A percentile compares a stretch with the other conserved stretches of the same genome.
Conservation (phyloP, 2,329 filamentous ascomycete species). For the Trichoderma sp. region DNA sequence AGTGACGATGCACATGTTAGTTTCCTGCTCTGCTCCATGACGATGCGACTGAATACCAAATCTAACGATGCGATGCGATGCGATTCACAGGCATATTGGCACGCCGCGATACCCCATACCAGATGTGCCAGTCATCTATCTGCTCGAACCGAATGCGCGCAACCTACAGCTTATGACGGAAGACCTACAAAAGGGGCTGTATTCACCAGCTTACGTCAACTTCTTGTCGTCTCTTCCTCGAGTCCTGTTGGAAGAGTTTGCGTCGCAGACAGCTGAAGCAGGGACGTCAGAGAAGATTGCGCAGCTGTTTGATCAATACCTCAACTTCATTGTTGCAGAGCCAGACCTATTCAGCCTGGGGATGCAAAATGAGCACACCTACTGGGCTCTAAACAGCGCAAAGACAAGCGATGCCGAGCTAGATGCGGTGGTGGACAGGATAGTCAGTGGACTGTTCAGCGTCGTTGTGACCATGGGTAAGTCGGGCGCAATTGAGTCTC, state of each 20-base stretch:
- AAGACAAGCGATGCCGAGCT: slow-evolving; percentile 88
- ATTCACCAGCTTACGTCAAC: slow-evolving; percentile 93
- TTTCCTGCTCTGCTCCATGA: neutral
- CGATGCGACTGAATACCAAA: neutral
- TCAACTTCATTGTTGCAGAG: slow-evolving; percentile 96
- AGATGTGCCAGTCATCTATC: slow-evolving; percentile 93
- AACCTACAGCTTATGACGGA: slow-evolving; percentile 82
- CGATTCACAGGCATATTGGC: slow-evolving; percentile 68
- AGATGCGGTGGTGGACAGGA: slow-evolving; percentile 82
- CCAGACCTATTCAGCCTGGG: slow-evolving; percentile 93
- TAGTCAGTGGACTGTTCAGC: slow-evolving; percentile 95
- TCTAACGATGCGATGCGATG: slow-evolving; percentile 13
- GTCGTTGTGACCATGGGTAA: slow-evolving; percentile 97
- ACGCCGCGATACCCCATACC: slow-evolving; percentile 85
- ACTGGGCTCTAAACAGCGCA: slow-evolving; percentile 94
- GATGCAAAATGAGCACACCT: slow-evolving; percentile 86
- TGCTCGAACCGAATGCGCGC: slow-evolving; percentile 82
- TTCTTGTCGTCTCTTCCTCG: slow-evolving; percentile 92
- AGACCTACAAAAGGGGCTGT: slow-evolving; percentile 84
- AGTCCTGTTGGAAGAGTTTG: slow-evolving; percentile 91
- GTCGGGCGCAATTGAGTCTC: slow-evolving; percentile 27
- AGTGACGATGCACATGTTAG: slow-evolving; percentile 92
- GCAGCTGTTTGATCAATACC: slow-evolving; percentile 92
- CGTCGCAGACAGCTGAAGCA: slow-evolving; percentile 78
- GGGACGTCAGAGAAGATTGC: slow-evolving; percentile 87